Evolutionary conservation across 441 rosid genomes (phyloP).

Genomic region (Gossypium laxum): DNA sequence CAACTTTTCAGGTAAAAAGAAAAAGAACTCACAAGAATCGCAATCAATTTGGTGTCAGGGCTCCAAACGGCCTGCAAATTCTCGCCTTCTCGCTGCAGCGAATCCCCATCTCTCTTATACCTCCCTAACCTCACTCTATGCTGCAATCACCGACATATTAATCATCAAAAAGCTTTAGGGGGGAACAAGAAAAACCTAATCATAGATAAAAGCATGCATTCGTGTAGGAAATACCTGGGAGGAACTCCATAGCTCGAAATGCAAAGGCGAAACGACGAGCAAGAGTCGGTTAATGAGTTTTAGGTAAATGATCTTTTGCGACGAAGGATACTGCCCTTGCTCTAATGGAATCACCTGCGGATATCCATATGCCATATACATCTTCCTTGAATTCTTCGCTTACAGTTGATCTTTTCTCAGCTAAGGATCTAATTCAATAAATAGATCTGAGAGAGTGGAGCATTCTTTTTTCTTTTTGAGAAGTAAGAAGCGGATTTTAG

Average conservation of each 20-base stretch:
- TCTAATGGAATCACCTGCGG: slow-evolving; percentile 91
- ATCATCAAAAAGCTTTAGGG: neutral
- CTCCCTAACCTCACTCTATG: slow-evolving; percentile 84
- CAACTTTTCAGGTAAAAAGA: neutral
- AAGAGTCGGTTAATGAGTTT: slow-evolving; percentile 52
- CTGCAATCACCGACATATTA: slow-evolving; percentile 24
- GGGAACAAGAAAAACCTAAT: slow-evolving; percentile 5
- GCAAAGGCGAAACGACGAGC: slow-evolving; percentile 72
- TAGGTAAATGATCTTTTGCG: slow-evolving; percentile 62
- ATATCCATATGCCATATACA: slow-evolving; percentile 92
- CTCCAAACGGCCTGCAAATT: slow-evolving; percentile 88
- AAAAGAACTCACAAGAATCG: slow-evolving; percentile 55
- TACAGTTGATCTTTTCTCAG: neutral
- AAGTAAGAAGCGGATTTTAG: neutral
- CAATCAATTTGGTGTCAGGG: slow-evolving; percentile 71
- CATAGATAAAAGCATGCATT: neutral
- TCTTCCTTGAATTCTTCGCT: neutral
- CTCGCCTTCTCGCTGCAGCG: slow-evolving; percentile 73
- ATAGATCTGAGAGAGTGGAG: neutral
- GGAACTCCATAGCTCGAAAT: slow-evolving; percentile 84
- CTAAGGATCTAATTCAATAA: neutral
- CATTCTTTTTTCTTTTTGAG: neutral
- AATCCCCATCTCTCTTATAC: slow-evolving; percentile 67
- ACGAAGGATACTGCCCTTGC: slow-evolving; percentile 49
- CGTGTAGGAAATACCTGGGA: slow-evolving; percentile 49